phyloP scores from a whole-genome alignment of 192 early-diverging fungal species.

The Podochytrium sp. region DNA sequence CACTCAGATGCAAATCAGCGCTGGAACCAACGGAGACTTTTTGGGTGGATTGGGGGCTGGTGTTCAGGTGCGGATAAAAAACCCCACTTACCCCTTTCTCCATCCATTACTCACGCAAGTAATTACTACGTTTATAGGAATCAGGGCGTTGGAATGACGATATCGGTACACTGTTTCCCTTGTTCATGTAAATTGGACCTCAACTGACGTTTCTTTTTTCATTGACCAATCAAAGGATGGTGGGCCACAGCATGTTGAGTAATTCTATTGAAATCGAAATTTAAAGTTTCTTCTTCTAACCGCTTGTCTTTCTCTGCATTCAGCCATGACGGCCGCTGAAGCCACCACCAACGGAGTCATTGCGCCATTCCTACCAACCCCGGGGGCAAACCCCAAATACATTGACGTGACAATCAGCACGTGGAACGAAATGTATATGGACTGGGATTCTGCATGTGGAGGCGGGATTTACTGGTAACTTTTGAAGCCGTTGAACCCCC shows the following conservation, averaged over 20 bases:
- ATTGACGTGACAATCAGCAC: conserved; percentile 39
- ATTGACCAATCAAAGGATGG: too few species aligned
- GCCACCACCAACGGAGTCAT: conserved; percentile 1
- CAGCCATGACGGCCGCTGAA: conserved; percentile 33
- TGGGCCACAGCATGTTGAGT: too few species aligned
- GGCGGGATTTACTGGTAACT: conserved; percentile 58
- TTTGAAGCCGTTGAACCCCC: neutral
- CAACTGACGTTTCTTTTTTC: too few species aligned
- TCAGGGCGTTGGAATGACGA: conserved; percentile 57
- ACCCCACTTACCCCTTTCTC: neutral
- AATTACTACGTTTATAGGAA: too few species aligned
- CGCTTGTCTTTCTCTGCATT: too few species aligned
- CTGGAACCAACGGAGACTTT: conserved; percentile 18
- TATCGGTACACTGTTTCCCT: too few species aligned
- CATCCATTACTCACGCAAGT: conserved; percentile 25
- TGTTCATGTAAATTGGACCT: too few species aligned
- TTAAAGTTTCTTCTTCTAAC: too few species aligned
- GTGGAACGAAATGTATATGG: conserved; percentile 37
- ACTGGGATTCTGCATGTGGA: conserved; percentile 47
- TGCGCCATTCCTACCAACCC: neutral
- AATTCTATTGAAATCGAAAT: too few species aligned
- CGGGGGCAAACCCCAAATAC: conserved; percentile 10
- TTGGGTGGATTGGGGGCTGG: neutral
- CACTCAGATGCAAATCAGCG: conserved; percentile 1
- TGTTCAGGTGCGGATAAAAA: neutral